Percentiles rank a stretch among this genome's conserved stretches.
phyloP scores from a whole-genome alignment of 805 yeast species.

The Komagataella phaffii region DNA sequence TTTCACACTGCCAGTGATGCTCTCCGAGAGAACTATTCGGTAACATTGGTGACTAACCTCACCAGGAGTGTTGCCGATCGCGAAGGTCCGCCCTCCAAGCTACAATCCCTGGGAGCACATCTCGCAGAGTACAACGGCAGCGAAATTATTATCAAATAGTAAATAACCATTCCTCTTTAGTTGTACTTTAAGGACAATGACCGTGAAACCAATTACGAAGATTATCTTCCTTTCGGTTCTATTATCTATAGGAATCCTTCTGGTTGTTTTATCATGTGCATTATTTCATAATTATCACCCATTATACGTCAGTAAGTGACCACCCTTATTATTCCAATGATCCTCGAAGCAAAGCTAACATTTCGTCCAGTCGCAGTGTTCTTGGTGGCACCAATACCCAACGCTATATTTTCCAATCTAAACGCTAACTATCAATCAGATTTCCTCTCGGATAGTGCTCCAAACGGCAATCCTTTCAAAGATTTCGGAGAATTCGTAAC shows the following conservation, averaged over 20 bases:
- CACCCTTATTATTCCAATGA: not conserved
- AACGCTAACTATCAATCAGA: constrained; percentile 15
- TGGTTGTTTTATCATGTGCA: constrained; percentile 80
- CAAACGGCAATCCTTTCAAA: constrained; percentile 5
- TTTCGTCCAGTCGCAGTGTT: constrained; percentile 14
- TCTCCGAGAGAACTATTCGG: not conserved
- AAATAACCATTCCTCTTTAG: not conserved
- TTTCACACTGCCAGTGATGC: constrained; percentile 56
- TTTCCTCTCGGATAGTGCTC: constrained; percentile 13
- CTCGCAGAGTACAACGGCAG: not conserved
- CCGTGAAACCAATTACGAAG: constrained; percentile 49
- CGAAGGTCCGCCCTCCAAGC: not conserved
- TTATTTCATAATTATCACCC: constrained; percentile 87
- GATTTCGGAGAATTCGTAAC: constrained; percentile 18
- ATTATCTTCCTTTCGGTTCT: constrained; percentile 63
- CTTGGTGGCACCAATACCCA: constrained; percentile 22
- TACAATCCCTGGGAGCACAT: not conserved
- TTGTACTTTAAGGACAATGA: constrained; percentile 2
- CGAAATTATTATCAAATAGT: not conserved
- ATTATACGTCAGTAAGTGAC: constrained; percentile 44
- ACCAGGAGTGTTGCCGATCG: not conserved
- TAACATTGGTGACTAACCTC: not conserved
- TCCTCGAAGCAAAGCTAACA: not conserved
- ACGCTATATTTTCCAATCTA: constrained; percentile 13
- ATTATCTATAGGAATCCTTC: constrained; percentile 78